Base-by-base conservation (phyloP, 192 early-diverging fungal genomes). In the Dispira parvispora region DNA sequence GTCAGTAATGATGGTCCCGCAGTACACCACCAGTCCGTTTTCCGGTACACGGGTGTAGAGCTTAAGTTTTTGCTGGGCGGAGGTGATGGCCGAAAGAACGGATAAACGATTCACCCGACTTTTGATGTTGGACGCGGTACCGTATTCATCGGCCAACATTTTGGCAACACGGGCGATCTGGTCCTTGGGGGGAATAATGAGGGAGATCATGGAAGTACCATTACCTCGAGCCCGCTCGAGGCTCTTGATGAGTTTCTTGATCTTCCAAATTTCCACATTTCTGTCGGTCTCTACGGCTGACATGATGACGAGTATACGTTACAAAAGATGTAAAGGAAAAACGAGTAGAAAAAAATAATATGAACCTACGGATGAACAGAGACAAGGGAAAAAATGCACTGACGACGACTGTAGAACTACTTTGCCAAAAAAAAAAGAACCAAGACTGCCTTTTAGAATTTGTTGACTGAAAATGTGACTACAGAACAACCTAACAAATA, bases 101-200 rank as follows among this genome's bases (percentile, higher is more conserved):
- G 96, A 99, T 52, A 92, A 80, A 61, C 94, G 81, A 80, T 98
- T 99, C 42, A 99, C 96, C 62, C 96, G 90, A 58, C 91, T 95
- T 76, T 99, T 99, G 78, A 99, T 99, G 85, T 99, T 99, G 67
- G 92, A 94, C 16, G 96, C 96, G 21, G 96, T 94, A 62, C 96
- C 96, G 71, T 96, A 90, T 84, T 99, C 96, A 71, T 90, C 92
- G 38, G 92, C 88, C 77, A 97, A 83, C 96, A 94, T 96, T 67
- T 86, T 87, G 47, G 82, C 82, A 14, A 85, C 84, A 67, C 80
- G 85, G 2, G 93, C 81, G 67, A 99, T 89, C 71, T 99, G 96
- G 78, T 87, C 82, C 71, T 82, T 86, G 61, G 95, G 92, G 49
- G 84, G 94, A 63, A 99, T 81, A 70, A 99, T 84, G 57, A 99